Conservation (phyloP, 306 rosid species). For the Glycine latifolia region DNA sequence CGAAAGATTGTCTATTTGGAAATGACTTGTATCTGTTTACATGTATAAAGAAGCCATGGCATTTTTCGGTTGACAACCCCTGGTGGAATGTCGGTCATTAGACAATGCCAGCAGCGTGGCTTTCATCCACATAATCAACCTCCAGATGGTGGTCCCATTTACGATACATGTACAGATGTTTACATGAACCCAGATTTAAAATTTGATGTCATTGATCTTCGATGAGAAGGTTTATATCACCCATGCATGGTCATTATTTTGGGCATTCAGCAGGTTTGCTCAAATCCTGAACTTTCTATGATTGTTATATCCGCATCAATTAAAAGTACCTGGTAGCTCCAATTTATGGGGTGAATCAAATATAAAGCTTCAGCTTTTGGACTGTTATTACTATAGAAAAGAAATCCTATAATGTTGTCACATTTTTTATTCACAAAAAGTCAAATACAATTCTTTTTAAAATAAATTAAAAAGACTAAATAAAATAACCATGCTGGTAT, state of each 20-base stretch:
- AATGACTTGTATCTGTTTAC: slow-evolving; percentile 25
- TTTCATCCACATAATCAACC: slow-evolving; percentile 87
- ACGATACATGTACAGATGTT: slow-evolving; percentile 87
- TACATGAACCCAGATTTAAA: slow-evolving; percentile 85
- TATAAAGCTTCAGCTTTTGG: too few relatives aligned
- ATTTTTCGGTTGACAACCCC: slow-evolving; percentile 94
- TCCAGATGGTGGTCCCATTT: slow-evolving; percentile 94
- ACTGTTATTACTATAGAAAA: too few relatives aligned
- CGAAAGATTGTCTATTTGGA: slow-evolving; percentile 25
- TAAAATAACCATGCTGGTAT: too few relatives aligned
- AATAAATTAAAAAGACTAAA: too few relatives aligned
- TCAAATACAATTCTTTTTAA: too few relatives aligned
- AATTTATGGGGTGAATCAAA: too few relatives aligned
- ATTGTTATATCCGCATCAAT: neutral
- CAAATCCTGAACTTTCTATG: slow-evolving; percentile 9
- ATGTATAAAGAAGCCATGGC: slow-evolving; percentile 77
- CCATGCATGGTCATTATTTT: neutral
- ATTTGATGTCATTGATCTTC: slow-evolving; percentile 93
- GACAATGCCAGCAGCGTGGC: slow-evolving; percentile 91
- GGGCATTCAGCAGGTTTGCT: slow-evolving; percentile 11
- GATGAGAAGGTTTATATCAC: slow-evolving; percentile 51
- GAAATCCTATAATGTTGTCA: too few relatives aligned
- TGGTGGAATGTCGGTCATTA: slow-evolving; percentile 91
- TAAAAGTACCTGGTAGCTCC: too few relatives aligned
- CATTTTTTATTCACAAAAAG: too few relatives aligned